Base-by-base conservation (phyloP, 371 early-diverging fungal genomes). In the Thermomucor indicae-seudaticae region DNA sequence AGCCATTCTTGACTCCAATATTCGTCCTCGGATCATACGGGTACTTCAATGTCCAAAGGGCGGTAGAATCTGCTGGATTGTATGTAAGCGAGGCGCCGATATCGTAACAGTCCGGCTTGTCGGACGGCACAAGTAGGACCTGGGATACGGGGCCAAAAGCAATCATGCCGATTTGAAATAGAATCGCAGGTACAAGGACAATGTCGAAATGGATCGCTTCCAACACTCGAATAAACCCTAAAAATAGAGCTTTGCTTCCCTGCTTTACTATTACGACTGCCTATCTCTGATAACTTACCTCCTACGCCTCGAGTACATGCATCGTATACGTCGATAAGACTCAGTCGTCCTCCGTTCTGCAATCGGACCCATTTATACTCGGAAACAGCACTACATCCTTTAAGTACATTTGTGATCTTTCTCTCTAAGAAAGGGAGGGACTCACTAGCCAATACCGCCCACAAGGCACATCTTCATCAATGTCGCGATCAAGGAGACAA, bases 351-450 rank as follows among this genome's bases (percentile, higher is more conserved):
- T 10, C 49, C 44, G 6, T 40, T 32, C 20, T 58, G 53, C 19
- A 58, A 32, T 2, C 49, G 51, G 10, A 58, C 48, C 58, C 58
- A 58, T 31, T 58, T 58, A 28, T 52, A 53, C 40, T 58, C 58
- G 6, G 58, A 53, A 19, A 58, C 27, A 17, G 53, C 58, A 23
- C 58, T 58, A 29, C 14, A 39, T 19, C 17, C n/a, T n/a, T 23
- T 12, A 25, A 34, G 16, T 3, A 24, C 3, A 1, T 29, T 11
- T 22, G n/a, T 28, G 7, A 25, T n/a, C 4, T 20, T 28, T 12
- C 19, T 10, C 4, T 25, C 23, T 17, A 42, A 12, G 14, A 6
- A n/a, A 34, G 12, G 20, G 3, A 12, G 25, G 11, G 11, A 39
- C 58, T 44, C 49, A 58, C 53, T 44, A 44, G 7, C 43, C 37